Evolutionary conservation across 257 asterid genomes (phyloP).

Genomic region (Lithospermum erythrorhizon): DNA sequence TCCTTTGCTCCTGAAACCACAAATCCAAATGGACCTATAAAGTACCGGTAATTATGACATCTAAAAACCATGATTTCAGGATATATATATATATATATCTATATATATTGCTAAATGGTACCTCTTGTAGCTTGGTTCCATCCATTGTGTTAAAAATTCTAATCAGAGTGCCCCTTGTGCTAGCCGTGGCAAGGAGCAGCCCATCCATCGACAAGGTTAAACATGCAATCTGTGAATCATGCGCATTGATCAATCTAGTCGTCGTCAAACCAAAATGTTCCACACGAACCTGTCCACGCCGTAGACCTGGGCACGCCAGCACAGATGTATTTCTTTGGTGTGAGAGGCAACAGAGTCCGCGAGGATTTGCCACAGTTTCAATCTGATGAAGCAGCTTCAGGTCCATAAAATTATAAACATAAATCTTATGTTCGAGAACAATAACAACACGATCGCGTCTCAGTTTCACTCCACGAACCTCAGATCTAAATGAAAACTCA

Average conservation of each 20-base stretch:
- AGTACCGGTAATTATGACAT: constrained; percentile 1
- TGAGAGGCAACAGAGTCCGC: constrained; percentile 89
- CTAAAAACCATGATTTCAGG: background rate
- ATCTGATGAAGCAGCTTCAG: constrained; percentile 90
- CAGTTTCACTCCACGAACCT: constrained; percentile 73
- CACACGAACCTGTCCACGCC: constrained; percentile 78
- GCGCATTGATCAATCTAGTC: constrained; percentile 70
- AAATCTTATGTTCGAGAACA: constrained; percentile 88
- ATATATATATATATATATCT: too few relatives aligned
- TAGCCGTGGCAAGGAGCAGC: constrained; percentile 90
- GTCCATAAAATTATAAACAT: constrained; percentile 72
- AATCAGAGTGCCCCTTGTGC: constrained; percentile 77
- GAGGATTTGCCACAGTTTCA: constrained; percentile 69
- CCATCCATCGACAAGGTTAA: constrained; percentile 80
- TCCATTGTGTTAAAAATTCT: constrained; percentile 96
- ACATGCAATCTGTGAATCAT: constrained; percentile 80
- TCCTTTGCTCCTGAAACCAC: too few relatives aligned
- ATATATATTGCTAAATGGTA: constrained; percentile 15
- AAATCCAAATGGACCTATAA: too few relatives aligned
- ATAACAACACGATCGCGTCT: constrained; percentile 79
- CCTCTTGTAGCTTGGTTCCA: constrained; percentile 93
- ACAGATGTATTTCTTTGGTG: constrained; percentile 67
- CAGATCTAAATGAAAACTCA: constrained; percentile 87
- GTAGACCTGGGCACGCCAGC: constrained; percentile 78
- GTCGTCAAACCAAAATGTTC: constrained; percentile 84